Evolutionary conservation across 2,329 filamentous ascomycete genomes (phyloP), one percentile per base, ranked within the genome.

Genomic region (Sporothrix brasiliensis): DNA sequence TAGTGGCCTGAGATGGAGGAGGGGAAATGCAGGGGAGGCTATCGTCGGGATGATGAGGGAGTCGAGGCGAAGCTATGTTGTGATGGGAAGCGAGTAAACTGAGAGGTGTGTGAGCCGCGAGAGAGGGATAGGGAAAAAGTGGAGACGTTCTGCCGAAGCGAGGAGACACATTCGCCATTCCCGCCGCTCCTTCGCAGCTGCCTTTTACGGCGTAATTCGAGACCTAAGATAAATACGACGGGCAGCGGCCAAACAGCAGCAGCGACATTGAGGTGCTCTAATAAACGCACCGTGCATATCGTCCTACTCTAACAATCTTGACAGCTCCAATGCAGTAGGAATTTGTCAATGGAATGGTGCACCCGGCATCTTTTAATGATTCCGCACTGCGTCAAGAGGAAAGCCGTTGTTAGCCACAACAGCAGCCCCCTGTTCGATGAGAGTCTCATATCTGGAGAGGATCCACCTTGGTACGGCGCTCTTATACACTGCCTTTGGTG

Each of bases 61-160:
- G 58, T 63, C 58, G 16, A 61, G 27, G 54, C n/a, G n/a, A 61
- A 21, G 34, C n/a, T 27, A 44, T 63, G 58, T 63, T 63, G 58
- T 63, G 58, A 63, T 63, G 39, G 58, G 58, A 54, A 27, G 39
- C 30, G 21, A 21, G 19, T n/a, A 14, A 16, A 58, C 11, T 44
- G 58, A 21, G 58, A 9, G 21, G 56, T 49, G 41, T 19, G 24
- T 30, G 21, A 34, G 47, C 19, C 13, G 54, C 82, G 50, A 47
- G 44, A 27, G 41, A 44, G 3, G 30, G 52, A 67, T 24, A 11
- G 65, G 21, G 50, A 50, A 24, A 52, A 21, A 56, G 65, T 41
- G 49, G 63, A 10, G 49, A 53, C 11, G 34, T 34, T 34, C 34
- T 34, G 34, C 34, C 34, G 6, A 34, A 34, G 34, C 34, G 50